Base-by-base conservation (phyloP, 495 filamentous ascomycete species). In the Aspergillus leporis region DNA sequence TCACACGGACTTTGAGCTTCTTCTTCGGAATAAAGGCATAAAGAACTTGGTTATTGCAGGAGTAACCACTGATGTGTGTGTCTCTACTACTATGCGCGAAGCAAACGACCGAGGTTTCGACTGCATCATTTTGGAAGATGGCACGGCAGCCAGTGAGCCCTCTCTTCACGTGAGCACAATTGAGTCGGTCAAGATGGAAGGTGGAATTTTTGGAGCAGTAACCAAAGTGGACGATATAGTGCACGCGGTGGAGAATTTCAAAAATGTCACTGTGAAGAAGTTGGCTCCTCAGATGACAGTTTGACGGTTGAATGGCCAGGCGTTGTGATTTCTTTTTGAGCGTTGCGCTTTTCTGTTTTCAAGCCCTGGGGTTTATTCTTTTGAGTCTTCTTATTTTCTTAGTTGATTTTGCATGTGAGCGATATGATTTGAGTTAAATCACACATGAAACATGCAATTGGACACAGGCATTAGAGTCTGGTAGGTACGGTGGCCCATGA, bases 51-150 rank as follows among this genome's bases (percentile, higher is more conserved):
- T 92, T 8, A 62, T 90, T 5, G 78, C 77, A 14, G 87, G 87
- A 3, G 87, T 89, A 8, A 90, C 86, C 1, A 89, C 87, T 1
- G 87, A 90, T 66, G 85, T 87, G 23, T 90, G 87, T 59, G 86
- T 91, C 5, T 83, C 81, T 19, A 87, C 83, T 1, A 90, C 87
- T 1, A 77, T 90, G 57, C 78, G 87, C 48, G 89, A 91, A 62
- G 87, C 86, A 51, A 88, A 87, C 66, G 89, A 90, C 68, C 83
- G 88, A 13, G 89, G 88, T 0, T 91, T 86, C 63, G 87, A 91
- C 60, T 90, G 87, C 51, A 63, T 85, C n/a, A 48, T 86, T 8
- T 55, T 86, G 23, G 73, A 78, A 5, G 83, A 86, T 65, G 83
- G 71, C 14, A 79, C 77, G 56, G 81, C 78, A 23, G 82, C 84